Evolutionary conservation across 805 yeast genomes (phyloP), one percentile per base, ranked within the genome.

Genomic region (Cyberlindnera maritima): DNA sequence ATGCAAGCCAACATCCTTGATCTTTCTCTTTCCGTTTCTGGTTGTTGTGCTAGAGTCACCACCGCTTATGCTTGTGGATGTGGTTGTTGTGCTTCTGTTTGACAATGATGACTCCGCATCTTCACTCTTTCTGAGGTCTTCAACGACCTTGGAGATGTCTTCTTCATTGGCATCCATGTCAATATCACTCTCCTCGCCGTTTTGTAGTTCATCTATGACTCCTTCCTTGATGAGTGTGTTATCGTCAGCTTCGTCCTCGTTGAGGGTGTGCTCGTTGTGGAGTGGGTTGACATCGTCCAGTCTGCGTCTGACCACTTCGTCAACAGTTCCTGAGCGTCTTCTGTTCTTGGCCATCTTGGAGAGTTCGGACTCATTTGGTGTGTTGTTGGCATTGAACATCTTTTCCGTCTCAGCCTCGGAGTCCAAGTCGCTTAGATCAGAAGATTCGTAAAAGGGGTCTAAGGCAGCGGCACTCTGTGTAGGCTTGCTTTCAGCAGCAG

Each of bases 361-460:
- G 50, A 75, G 65, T 57, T 69, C 63, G 9, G 76, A 70, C 36
- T 55, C 58, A 50, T 48, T 56, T 7, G 47, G 38, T 2, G 44
- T 41, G 48, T 67, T 62, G 52, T 67, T 61, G 2, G 44, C 41
- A n/a, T 41, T 38, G 37, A 81, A 92, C 88, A 89, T 80, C 57
- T 80, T 84, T 61, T 90, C 97, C 0, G 97, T 90, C 62, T 90
- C 97, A 15, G 94, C 96, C 65, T 90, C 97, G 14, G 94, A 84
- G 55, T 81, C 81, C 47, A 79, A 71, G 44, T 79, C 85, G 40
- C 78, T 81, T 52, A 80, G 64, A 46, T 80, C 86, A 35, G 74
- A 69, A 15, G 60, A 54, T 36, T 54, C 60, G 46, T 60, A 60
- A 14, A 61, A 58, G 17, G 31, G 31, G n/a, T 28, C 31, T 13